Conservation (phyloP, 345 rosid species). For the Cardamine chenopodiifolia region DNA sequence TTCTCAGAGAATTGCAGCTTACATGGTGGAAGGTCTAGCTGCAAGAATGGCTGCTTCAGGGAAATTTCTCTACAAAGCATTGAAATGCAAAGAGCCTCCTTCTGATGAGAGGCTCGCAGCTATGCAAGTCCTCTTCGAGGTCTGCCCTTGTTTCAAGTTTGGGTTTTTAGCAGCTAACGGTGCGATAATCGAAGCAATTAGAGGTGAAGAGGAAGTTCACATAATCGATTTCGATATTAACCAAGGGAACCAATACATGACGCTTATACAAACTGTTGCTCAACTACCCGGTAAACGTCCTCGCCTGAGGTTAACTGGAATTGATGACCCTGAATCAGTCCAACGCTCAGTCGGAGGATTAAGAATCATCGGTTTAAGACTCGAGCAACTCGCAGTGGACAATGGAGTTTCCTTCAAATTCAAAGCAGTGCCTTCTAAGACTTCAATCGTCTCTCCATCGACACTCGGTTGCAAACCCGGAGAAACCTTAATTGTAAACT, state of each 20-base stretch:
- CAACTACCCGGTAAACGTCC: constrained; percentile 54
- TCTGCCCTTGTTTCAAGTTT: constrained; percentile 95
- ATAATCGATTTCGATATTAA: constrained; percentile 87
- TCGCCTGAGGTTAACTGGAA: constrained; percentile 76
- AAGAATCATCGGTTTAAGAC: constrained; percentile 73
- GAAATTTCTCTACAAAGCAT: constrained; percentile 74
- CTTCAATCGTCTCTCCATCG: constrained; percentile 68
- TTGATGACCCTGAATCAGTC: constrained; percentile 96
- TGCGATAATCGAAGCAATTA: constrained; percentile 74
- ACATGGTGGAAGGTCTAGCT: constrained; percentile 98
- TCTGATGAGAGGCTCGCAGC: constrained; percentile 94
- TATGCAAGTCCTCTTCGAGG: constrained; percentile 95
- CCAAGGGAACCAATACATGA: constrained; percentile 95
- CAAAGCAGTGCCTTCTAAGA: constrained; percentile 69
- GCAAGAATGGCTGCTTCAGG: constrained; percentile 96
- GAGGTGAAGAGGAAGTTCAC: constrained; percentile 75
- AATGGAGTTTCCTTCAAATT: constrained; percentile 72
- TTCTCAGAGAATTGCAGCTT: constrained; percentile 89
- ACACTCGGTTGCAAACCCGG: constrained; percentile 64
- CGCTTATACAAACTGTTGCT: constrained; percentile 73
- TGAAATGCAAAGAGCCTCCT: constrained; percentile 98
- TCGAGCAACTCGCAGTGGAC: constrained; percentile 70
- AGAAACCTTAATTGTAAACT: constrained; percentile 84
- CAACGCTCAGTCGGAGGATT: constrained; percentile 85
- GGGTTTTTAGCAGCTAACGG: constrained; percentile 95